Percentiles rank a stretch among this genome's conserved stretches.
phyloP scores from a whole-genome alignment of 1,284 basidiomycete species.

The Gastroboletus turbinatus region DNA sequence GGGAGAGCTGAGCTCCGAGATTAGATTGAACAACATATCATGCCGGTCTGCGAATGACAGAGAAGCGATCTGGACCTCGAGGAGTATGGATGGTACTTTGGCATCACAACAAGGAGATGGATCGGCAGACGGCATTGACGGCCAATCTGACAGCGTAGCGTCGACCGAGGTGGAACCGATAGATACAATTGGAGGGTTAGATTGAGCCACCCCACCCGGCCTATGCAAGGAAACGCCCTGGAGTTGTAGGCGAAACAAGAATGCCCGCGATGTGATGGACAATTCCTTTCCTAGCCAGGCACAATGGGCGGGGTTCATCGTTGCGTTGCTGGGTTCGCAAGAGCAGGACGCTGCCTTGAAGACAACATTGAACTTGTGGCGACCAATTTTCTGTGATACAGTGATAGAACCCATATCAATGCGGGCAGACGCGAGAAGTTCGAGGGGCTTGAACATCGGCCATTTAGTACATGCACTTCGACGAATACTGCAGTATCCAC shows the following conservation, averaged over 20 bases:
- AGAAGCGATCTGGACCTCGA: constrained; percentile 46
- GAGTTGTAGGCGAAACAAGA: constrained; percentile 44
- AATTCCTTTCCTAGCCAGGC: constrained; percentile 53
- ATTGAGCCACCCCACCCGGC: constrained; percentile 1
- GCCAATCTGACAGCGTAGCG: constrained; percentile 58
- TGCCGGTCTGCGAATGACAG: constrained; percentile 52
- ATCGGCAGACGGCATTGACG: constrained; percentile 36
- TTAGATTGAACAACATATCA: constrained; percentile 47
- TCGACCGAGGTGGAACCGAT: constrained; percentile 45
- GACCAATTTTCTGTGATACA: constrained; percentile 34
- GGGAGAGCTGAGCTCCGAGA: constrained; percentile 23
- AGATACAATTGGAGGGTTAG: constrained; percentile 43
- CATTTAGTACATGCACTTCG: constrained; percentile 5
- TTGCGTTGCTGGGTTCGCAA: constrained; percentile 49
- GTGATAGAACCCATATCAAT: constrained; percentile 27
- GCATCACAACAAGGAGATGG: constrained; percentile 54
- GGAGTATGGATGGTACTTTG: constrained; percentile 56
- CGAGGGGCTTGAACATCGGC: constrained; percentile 16
- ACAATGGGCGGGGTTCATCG: constrained; percentile 45
- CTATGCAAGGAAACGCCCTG: constrained; percentile 39
- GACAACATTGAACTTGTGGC: constrained; percentile 41
- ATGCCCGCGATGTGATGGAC: constrained; percentile 39
- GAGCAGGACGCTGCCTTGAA: constrained; percentile 40
- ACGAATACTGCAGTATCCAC: constrained; percentile 4
- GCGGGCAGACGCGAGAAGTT: constrained; percentile 15